Base-by-base conservation (phyloP, 169 alveolate genomes). In the Plasmodium knowlesi region DNA sequence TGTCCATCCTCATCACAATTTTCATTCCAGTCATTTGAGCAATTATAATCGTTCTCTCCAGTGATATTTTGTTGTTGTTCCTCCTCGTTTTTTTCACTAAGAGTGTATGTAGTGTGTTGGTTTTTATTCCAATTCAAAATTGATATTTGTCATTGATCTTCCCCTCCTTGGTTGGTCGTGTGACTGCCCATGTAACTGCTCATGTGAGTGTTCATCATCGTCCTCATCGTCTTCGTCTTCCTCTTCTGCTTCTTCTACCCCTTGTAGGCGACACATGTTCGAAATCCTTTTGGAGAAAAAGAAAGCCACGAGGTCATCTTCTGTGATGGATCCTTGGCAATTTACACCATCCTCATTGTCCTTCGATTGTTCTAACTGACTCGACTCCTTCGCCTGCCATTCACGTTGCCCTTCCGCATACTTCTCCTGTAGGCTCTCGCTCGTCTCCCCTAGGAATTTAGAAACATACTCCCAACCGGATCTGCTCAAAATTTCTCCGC, bases 391-490 rank as follows among this genome's bases (percentile, higher is more conserved):
- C 72, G 37, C 50, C 25, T 16, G 12, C 41, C 22, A 16, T 50
- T 53, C 72, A 12, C 41, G 22, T 14, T 70, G 22, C 71, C 34
- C 46, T 37, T 32, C 54, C 14, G 61, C 67, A 82, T 54, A 82
- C 43, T 82, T 82, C 71, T 2, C 61, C 37, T 6, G 10, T n/a
- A 82, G 57, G 10, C 22, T 9, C 14, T 82, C 80, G 25, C 90
- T 30, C 41, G 90, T 14, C 25, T 82, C 80, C 0, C 72, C 67
- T 25, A 86, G 6, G 32, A 73, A 86, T 28, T 86, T 86, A 2
- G 93, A 86, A 10, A 86, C 46, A 30, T 86, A 86, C 41, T 76
- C 93, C 93, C 93, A 86, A 3, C 81, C 70, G 6, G 93, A 74
- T 8, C 30, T 74, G 16, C 53, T 86, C 53, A 86, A 76, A 22